Conservation (phyloP, 83 land plant genomes). For the Picea engelmannii region DNA sequence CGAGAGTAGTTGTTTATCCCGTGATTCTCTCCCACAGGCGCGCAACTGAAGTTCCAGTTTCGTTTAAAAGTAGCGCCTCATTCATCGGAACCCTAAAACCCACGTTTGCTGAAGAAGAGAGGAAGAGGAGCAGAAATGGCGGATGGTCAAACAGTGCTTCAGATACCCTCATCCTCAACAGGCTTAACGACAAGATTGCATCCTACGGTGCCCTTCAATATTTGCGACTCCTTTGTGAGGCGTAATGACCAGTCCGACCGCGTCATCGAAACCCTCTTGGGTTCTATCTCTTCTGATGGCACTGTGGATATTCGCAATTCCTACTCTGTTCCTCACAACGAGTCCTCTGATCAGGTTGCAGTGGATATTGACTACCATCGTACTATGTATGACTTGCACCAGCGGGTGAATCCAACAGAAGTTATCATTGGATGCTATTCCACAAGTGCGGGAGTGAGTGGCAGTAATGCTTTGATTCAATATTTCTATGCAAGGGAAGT, state of each 20-base stretch:
- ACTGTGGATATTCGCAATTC: constrained; percentile 86
- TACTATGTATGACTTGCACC: constrained; percentile 61
- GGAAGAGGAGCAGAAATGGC: constrained; percentile 27
- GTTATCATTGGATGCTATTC: constrained; percentile 65
- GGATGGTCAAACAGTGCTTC: constrained; percentile 63
- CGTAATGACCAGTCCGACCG: constrained; percentile 86
- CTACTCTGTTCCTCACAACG: constrained; percentile 88
- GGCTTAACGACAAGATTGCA: constrained; percentile 69
- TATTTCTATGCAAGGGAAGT: constrained; percentile 92
- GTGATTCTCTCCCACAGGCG: too few relatives aligned
- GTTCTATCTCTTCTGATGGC: constrained; percentile 84
- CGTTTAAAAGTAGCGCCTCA: too few relatives aligned
- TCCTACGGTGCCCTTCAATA: constrained; percentile 83
- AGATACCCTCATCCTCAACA: constrained; percentile 52
- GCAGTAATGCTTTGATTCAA: constrained; percentile 92
- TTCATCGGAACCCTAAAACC: too few relatives aligned
- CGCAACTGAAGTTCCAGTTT: too few relatives aligned
- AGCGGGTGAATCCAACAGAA: constrained; percentile 93
- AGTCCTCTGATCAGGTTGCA: constrained; percentile 82
- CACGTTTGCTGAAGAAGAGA: too few relatives aligned
- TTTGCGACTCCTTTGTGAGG: constrained; percentile 85
- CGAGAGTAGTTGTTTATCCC: too few relatives aligned
- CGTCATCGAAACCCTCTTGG: constrained; percentile 88
- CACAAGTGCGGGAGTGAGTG: constrained; percentile 71
- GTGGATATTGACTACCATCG: too few relatives aligned